Evolutionary conservation across 768 basidiomycete genomes (phyloP).

Genomic region (Vishniacozyma victoriae): DNA sequence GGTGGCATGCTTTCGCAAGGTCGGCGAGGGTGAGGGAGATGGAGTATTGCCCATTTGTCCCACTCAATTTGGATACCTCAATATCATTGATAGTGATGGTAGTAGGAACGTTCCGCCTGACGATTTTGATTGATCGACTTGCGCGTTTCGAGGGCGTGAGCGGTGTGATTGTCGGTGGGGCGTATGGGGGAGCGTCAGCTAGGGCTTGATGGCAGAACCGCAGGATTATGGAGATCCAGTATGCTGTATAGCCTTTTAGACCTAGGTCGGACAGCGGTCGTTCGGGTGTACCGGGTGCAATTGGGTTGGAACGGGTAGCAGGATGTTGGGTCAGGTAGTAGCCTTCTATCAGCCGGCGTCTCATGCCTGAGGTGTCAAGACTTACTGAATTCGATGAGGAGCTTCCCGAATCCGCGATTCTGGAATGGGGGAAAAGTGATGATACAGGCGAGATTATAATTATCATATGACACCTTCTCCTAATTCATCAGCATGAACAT

Average conservation of each 20-base stretch:
- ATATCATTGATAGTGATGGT: not conserved
- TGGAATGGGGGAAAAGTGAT: slow-evolving; percentile 92
- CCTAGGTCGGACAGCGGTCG: slow-evolving; percentile 91
- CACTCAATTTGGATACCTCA: slow-evolving; percentile 1
- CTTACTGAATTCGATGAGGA: slow-evolving; percentile 97
- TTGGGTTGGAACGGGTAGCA: slow-evolving; percentile 54
- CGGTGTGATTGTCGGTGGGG: no score
- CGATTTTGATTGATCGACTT: no score
- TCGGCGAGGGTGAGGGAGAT: slow-evolving; percentile 57
- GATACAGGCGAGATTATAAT: slow-evolving; percentile 96
- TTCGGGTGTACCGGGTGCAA: slow-evolving; percentile 85
- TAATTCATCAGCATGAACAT: slow-evolving; percentile 36
- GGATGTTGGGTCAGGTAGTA: slow-evolving; percentile 69
- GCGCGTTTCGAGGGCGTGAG: no score
- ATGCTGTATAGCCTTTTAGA: slow-evolving; percentile 66
- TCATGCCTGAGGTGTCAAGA: slow-evolving; percentile 3
- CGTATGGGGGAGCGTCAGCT: slow-evolving; percentile 15
- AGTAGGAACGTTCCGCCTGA: not conserved
- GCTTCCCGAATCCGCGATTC: slow-evolving; percentile 80
- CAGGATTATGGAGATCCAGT: slow-evolving; percentile 39
- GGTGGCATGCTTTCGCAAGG: slow-evolving; percentile 70
- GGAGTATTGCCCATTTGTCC: slow-evolving; percentile 17
- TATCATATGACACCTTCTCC: slow-evolving; percentile 94
- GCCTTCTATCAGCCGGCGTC: slow-evolving; percentile 52
- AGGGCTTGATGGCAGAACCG: slow-evolving; percentile 20